Evolutionary conservation across 2,329 filamentous ascomycete genomes (phyloP).

Genomic region (Aspergillus clavatus): DNA sequence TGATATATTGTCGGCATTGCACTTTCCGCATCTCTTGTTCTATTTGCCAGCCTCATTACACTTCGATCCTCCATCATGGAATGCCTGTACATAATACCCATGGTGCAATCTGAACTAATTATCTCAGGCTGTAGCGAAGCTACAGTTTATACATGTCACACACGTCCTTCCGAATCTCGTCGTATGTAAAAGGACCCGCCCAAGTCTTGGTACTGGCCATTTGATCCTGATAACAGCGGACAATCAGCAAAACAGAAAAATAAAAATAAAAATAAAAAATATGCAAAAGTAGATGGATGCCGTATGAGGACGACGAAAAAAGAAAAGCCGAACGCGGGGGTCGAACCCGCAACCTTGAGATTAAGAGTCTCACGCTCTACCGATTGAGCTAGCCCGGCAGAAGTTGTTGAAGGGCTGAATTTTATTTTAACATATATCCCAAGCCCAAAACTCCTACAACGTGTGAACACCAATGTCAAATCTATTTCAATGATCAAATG

Average conservation of each 20-base stretch:
- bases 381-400: slow-evolving; percentile 48
- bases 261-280: background rate
- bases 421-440: background rate
- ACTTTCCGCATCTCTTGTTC: background rate
- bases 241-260: too few species aligned
- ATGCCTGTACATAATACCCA: background rate
- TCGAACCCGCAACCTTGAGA: slow-evolving; percentile 41
- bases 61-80: background rate
- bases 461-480: too few species aligned
- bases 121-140: too few species aligned
- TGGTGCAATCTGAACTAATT: too few species aligned
- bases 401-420: background rate
- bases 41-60: background rate
- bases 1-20: too few species aligned
- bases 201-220: too few species aligned
- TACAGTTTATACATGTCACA: background rate
- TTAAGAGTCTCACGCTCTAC: slow-evolving; percentile 48
- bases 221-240: too few species aligned
- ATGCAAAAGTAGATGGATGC: background rate
- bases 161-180: too few species aligned
- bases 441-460: rapidly evolving
- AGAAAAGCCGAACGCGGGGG: slow-evolving; percentile 38
- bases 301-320: slow-evolving; percentile 5
- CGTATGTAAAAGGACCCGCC: too few species aligned
- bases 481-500: too few species aligned